phyloP scores from a whole-genome alignment of 176 grass and related monocot species.

The Ampelocalamus luodianensis region DNA sequence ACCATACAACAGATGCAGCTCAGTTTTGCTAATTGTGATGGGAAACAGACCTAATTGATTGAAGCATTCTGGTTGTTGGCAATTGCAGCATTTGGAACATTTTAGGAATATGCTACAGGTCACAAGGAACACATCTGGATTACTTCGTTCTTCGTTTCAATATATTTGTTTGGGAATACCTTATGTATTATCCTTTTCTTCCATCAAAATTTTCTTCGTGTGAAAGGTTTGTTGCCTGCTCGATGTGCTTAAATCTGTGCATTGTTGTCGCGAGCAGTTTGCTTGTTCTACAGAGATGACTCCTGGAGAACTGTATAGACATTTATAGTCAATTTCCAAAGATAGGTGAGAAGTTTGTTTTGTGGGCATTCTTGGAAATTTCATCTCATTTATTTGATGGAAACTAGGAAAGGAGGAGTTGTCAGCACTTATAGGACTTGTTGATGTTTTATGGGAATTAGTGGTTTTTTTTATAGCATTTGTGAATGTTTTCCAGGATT shows the following conservation, averaged over 20 bases:
- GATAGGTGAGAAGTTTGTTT: constrained; percentile 41
- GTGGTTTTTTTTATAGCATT: constrained; percentile 25
- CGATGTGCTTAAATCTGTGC: constrained; percentile 17
- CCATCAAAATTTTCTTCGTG: constrained; percentile 23
- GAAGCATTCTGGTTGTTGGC: constrained; percentile 46
- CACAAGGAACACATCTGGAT: constrained; percentile 42
- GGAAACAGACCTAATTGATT: constrained; percentile 38
- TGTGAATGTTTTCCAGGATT: constrained; percentile 37
- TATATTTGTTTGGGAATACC: constrained; percentile 36
- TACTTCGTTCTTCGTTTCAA: constrained; percentile 17
- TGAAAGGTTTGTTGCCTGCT: constrained; percentile 12
- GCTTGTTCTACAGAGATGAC: constrained; percentile 36
- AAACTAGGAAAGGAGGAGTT: constrained; percentile 41
- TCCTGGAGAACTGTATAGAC: constrained; percentile 52
- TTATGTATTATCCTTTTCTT: constrained; percentile 37
- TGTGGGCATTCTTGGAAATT: constrained; percentile 39
- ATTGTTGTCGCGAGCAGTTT: constrained; percentile 2
- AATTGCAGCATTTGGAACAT: constrained; percentile 37
- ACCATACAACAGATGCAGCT: constrained; percentile 34
- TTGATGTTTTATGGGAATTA: constrained; percentile 32
- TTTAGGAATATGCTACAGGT: constrained; percentile 43
- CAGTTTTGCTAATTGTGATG: constrained; percentile 61
- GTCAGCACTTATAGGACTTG: constrained; percentile 33
- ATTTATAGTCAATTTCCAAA: constrained; percentile 52
- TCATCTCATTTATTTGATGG: constrained; percentile 46